Conservation (phyloP, 495 filamentous ascomycete species). For the Penicillium silybi region DNA sequence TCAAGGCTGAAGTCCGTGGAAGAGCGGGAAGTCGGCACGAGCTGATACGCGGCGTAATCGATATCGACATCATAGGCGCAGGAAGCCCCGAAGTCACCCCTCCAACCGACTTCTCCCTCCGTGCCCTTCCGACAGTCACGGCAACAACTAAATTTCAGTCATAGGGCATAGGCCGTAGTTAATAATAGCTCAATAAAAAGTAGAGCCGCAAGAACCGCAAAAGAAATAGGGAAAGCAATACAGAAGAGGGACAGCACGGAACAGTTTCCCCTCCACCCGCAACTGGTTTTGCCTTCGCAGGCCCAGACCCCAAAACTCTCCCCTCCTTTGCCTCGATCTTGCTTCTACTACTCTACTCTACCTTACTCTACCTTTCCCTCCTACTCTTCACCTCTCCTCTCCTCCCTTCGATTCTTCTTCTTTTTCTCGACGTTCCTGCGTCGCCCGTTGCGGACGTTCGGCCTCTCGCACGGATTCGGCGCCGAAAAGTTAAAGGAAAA, state of each 20-base stretch:
- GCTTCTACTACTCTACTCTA: slow-evolving; percentile 11
- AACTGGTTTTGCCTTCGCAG: slow-evolving; percentile 10
- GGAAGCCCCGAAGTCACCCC: no score
- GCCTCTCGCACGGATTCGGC: slow-evolving; percentile 26
- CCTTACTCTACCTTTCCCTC: slow-evolving; percentile 1
- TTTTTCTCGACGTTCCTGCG: slow-evolving; percentile 3
- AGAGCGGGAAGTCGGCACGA: slow-evolving; percentile 25
- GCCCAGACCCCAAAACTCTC: slow-evolving; percentile 14
- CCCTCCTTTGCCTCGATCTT: slow-evolving; percentile 12
- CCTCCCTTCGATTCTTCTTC: background rate
- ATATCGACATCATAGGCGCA: slow-evolving; percentile 17
- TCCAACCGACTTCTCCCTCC: slow-evolving; percentile 5
- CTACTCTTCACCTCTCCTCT: slow-evolving; percentile 1
- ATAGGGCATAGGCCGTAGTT: background rate
- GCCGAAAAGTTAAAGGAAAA: slow-evolving; percentile 18
- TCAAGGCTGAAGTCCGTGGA: no score
- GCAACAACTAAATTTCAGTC: background rate
- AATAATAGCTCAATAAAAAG: background rate
- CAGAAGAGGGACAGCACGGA: background rate
- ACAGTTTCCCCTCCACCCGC: background rate
- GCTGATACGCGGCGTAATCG: background rate
- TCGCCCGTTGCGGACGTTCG: slow-evolving; percentile 10
- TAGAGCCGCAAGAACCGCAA: background rate
- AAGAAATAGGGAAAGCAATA: background rate
- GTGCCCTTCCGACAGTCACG: slow-evolving; percentile 12